Percentiles rank a stretch among this genome's conserved stretches.
These are phyloP conservation scores for Geotrichum citri-aurantii DNA, from an alignment of 1,139 yeast genomes.

Conservation along the genomic window DNA sequence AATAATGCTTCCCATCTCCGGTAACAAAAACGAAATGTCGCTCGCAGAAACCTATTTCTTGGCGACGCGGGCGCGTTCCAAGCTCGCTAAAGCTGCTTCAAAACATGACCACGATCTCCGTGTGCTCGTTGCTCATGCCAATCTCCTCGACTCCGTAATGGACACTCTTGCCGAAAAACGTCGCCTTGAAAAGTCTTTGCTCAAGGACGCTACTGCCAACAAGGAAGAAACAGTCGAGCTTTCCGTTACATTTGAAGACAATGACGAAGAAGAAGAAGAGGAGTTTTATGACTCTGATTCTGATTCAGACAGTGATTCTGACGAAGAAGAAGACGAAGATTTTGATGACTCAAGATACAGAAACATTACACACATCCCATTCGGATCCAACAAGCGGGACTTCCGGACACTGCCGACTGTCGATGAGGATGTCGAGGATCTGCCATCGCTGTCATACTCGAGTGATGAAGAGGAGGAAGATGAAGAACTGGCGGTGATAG, in stretches of 20 bases:
- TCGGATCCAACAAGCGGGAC: not conserved
- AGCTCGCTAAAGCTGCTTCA: slow-evolving; percentile 61
- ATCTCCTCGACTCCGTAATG: slow-evolving; percentile 64
- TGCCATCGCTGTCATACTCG: slow-evolving; percentile 12
- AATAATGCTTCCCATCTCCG: not conserved
- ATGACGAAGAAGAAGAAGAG: slow-evolving; percentile 20
- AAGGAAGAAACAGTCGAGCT: not conserved
- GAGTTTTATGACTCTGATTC: slow-evolving; percentile 12
- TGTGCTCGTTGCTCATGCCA: slow-evolving; percentile 67
- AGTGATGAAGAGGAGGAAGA: slow-evolving; percentile 12
- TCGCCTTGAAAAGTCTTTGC: not conserved
- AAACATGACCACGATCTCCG: slow-evolving; percentile 57
- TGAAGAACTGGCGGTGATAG: not conserved
- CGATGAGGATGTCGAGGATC: not conserved
- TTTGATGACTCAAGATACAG: not conserved
- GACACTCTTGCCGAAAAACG: slow-evolving; percentile 36
- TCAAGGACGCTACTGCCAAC: not conserved
- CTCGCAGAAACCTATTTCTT: slow-evolving; percentile 40
- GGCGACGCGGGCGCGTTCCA: slow-evolving; percentile 63
- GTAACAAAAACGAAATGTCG: not conserved
- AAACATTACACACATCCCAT: not conserved
- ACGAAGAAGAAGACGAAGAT: not conserved
- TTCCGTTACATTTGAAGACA: slow-evolving; percentile 10
- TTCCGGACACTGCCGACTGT: not conserved
- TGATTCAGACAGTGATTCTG: slow-evolving; percentile 4